Evolutionary conservation across 176 grass and related monocot species (phyloP), one percentile per base, ranked within the genome.

Genomic region (Metroxylon sagu): DNA sequence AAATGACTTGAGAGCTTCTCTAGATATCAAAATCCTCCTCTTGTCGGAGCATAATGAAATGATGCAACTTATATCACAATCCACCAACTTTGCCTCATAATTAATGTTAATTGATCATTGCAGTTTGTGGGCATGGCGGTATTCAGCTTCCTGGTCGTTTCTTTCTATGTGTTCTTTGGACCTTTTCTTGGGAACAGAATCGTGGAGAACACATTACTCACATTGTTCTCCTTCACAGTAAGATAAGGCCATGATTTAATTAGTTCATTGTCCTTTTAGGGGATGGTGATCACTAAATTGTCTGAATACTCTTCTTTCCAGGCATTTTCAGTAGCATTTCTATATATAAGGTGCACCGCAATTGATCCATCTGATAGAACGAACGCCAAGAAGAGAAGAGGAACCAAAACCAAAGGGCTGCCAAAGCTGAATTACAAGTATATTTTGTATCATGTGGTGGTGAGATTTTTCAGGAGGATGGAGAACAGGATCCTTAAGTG

Each of bases 361-460:
- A 83, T 82, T 16, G 87, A 98, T 67, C 93, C 93, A 2, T 80
- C 87, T 2, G 87, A 98, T 66, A 65, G 82, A 59, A 92, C 76
- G 16, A 67, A 79, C 16, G 66, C 79, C 14, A 91, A 76, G 72
- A 91, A 76, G 68, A 62, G 56, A 50, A 88, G 68, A 71, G 60
- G 49, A 71, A 71, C 29, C 39, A 81, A 16, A 78, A 82, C 21
- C 71, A 76, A 5, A 53, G 48, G 49, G 55, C 54, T 97, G 18
- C 87, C 84, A 5, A 85, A 85, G 35, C 71, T 97, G 30, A 78
- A 89, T 52, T 97, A 97, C 78, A 81, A 75, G 69, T 81, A 75
- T 50, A 83, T 98, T 58, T 78, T 98, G 50, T 92, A 76, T 75
- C 81, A 83, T 3, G 63, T 88, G 59, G 48, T 56, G 18, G 55